Base-by-base conservation (phyloP, 768 basidiomycete genomes). In the Clavaria fumosa region DNA sequence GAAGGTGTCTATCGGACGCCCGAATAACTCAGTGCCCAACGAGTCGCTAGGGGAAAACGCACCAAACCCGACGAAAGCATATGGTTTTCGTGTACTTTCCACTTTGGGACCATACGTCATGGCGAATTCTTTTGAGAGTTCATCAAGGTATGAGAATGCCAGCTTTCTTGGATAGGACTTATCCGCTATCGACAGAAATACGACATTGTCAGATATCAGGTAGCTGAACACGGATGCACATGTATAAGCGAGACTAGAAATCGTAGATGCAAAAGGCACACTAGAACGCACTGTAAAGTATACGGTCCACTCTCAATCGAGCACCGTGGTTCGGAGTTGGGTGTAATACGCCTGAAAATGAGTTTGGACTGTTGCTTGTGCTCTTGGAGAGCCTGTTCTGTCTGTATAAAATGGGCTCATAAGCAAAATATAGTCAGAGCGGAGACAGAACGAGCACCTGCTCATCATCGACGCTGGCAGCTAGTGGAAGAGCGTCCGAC, bases 11-110 rank as follows among this genome's bases (percentile, higher is more conserved):
- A 44, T 3, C 15, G 23, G 18, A 23, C 18, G 12, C 4, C n/a
- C 7, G 14, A 9, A 7, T 17, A 2, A 11, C 18, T 15, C 15
- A 31, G 28, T 34, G 26, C 35, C 23, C 10, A 33, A 19, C 22
- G 27, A 45, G 35, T n/a, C 18, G 22, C 15, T 26, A 23, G 23
- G 30, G 31, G 27, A 43, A 23, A 17, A 64, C 84, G 47, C 50
- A 91, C 90, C 90, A 50, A 99, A 99, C 33, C 95, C 90, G 42
- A 97, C 83, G 53, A 97, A 97, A 18, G 95, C 93, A 55, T 99
- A 99, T n/a, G 95, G 95, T 56, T 93, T 88, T 45, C 88, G 73
- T 12, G 82, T 81, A 12, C 73, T 69, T 50, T 96, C 93, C 14
- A 97, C 86, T 57, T 89, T 93, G 4, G 84, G 67, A 7, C 89